phyloP scores from a whole-genome alignment of 2,329 filamentous ascomycete genomes.

The Exophiala sp. region DNA sequence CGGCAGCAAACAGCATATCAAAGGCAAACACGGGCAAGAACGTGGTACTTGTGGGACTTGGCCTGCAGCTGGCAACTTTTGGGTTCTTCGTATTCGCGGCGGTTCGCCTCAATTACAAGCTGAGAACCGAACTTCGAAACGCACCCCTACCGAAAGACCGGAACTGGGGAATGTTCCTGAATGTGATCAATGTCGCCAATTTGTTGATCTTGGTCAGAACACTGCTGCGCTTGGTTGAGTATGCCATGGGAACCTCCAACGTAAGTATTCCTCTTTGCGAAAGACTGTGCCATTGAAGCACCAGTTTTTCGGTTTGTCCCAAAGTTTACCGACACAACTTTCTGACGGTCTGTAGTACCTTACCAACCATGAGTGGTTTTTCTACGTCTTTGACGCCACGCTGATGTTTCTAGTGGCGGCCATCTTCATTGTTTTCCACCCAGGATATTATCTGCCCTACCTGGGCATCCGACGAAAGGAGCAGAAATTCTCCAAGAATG shows the following conservation, averaged over 20 bases:
- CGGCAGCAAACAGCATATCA: slow-evolving; percentile 28
- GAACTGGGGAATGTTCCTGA: slow-evolving; percentile 21
- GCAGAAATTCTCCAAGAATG: slow-evolving; percentile 16
- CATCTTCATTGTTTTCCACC: slow-evolving; percentile 19
- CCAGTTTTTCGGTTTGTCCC: too few relatives aligned
- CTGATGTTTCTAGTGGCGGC: slow-evolving; percentile 19
- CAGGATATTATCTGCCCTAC: slow-evolving; percentile 20
- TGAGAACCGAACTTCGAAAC: slow-evolving; percentile 11
- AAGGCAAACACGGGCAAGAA: slow-evolving; percentile 37
- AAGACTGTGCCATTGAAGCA: too few relatives aligned
- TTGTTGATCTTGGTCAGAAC: slow-evolving; percentile 20
- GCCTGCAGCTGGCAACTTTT: slow-evolving; percentile 53
- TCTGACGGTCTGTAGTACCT: slow-evolving; percentile 4
- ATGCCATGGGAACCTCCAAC: slow-evolving; percentile 14
- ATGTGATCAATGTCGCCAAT: slow-evolving; percentile 19
- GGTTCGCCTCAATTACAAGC: slow-evolving; percentile 30
- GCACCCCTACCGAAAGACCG: slow-evolving; percentile 14
- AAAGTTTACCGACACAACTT: too few relatives aligned
- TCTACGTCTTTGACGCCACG: slow-evolving; percentile 21
- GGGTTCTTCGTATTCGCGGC: slow-evolving; percentile 47
- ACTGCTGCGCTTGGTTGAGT: slow-evolving; percentile 18
- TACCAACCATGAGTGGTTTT: slow-evolving; percentile 21
- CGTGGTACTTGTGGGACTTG: slow-evolving; percentile 41
- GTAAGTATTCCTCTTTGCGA: too few relatives aligned
- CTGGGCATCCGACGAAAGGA: slow-evolving; percentile 18